Evolutionary conservation across 164 flowering plant species (phyloP).

Genomic region (Magnolia officinalis): DNA sequence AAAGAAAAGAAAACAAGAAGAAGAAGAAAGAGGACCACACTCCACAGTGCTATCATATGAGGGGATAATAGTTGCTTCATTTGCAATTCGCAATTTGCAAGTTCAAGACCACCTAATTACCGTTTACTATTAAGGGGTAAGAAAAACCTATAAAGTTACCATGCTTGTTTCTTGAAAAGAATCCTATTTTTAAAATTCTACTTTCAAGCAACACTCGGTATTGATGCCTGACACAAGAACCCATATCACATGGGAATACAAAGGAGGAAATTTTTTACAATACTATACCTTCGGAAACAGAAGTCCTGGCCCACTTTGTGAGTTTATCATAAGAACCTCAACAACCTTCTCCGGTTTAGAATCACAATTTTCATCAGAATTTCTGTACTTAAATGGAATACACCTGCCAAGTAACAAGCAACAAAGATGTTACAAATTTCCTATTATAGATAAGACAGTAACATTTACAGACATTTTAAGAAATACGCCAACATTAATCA

Average conservation of each 20-base stretch:
- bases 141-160: background rate
- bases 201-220: background rate
- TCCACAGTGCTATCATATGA: too few relatives aligned
- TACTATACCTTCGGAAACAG: constrained; percentile 74
- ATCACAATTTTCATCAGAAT: constrained; percentile 29
- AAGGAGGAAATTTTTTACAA: background rate
- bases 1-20: background rate
- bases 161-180: background rate
- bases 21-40: background rate
- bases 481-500: background rate
- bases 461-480: background rate
- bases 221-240: too few relatives aligned
- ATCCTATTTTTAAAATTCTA: background rate
- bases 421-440: too few relatives aligned
- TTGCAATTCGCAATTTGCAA: background rate
- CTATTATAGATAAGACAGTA: too few relatives aligned
- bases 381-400: constrained; percentile 60
- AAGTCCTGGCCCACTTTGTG: constrained; percentile 82
- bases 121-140: background rate
- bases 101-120: background rate
- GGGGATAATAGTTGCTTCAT: too few relatives aligned
- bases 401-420: constrained; percentile 41
- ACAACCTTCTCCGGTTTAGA: constrained; percentile 38
- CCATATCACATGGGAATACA: background rate
- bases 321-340: constrained; percentile 80